Conservation (phyloP, 257 asterid species). For the Ophiorrhiza pumila region DNA sequence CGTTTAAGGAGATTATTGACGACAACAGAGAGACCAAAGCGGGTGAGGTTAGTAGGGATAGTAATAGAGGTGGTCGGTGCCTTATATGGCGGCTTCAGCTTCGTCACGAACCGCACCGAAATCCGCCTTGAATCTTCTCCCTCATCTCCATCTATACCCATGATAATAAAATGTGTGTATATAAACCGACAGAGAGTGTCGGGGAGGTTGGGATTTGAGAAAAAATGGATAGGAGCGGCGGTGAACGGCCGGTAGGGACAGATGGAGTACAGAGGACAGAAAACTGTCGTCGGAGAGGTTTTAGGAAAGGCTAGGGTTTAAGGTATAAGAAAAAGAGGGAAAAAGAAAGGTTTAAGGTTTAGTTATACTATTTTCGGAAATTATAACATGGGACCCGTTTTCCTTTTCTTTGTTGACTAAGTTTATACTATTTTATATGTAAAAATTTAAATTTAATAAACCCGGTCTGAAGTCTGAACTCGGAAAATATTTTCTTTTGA, state of each 20-base stretch:
- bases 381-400: neutral
- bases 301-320: slow-evolving; percentile 13
- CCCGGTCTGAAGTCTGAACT: no score
- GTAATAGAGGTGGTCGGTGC: slow-evolving; percentile 55
- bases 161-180: slow-evolving; percentile 1
- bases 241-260: neutral
- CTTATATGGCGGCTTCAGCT: slow-evolving; percentile 52
- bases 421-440: no score
- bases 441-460: no score
- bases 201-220: neutral
- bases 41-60: slow-evolving; percentile 72
- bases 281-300: neutral
- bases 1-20: slow-evolving; percentile 64
- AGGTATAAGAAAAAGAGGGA: neutral
- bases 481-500: no score
- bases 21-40: slow-evolving; percentile 62
- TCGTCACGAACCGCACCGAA: slow-evolving; percentile 75
- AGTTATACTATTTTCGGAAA: no score
- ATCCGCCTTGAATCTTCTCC: slow-evolving; percentile 53
- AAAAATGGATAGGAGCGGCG: neutral
- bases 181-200: neutral
- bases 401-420: neutral
- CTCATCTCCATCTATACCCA: slow-evolving; percentile 48
- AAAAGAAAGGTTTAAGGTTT: no score
- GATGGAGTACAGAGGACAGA: neutral